Evolutionary conservation across 768 basidiomycete genomes (phyloP).

Genomic region (Termitomyces sp.): DNA sequence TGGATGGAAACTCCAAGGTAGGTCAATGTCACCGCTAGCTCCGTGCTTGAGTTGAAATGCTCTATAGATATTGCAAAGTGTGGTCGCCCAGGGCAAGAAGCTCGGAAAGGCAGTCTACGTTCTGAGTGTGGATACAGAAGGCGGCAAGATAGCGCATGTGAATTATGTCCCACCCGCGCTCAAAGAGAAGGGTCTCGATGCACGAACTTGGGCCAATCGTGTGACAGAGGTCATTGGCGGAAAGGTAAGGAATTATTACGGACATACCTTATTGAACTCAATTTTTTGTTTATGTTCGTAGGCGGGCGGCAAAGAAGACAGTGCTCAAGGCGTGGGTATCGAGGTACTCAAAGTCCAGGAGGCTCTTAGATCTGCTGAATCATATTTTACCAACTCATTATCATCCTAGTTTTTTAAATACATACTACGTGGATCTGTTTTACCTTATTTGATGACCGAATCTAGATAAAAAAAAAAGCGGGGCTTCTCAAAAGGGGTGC

Average conservation of each 20-base stretch:
- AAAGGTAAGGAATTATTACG: slow-evolving; percentile 50
- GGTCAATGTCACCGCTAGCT: not conserved
- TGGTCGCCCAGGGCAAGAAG: slow-evolving; percentile 75
- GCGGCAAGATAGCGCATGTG: slow-evolving; percentile 77
- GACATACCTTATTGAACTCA: not conserved
- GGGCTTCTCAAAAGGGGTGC: no score
- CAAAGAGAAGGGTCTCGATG: slow-evolving; percentile 69
- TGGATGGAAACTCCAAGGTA: slow-evolving; percentile 85
- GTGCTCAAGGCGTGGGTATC: slow-evolving; percentile 82
- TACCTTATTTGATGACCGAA: not conserved
- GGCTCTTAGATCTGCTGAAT: slow-evolving; percentile 54
- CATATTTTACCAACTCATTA: slow-evolving; percentile 23
- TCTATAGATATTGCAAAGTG: slow-evolving; percentile 62
- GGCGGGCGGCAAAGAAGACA: slow-evolving; percentile 95
- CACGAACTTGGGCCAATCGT: slow-evolving; percentile 80
- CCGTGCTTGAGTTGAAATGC: slow-evolving; percentile 1
- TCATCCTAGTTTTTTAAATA: not conserved
- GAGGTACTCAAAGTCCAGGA: slow-evolving; percentile 58
- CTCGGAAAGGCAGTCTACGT: slow-evolving; percentile 83
- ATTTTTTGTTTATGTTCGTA: slow-evolving; percentile 21
- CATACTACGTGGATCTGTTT: not conserved
- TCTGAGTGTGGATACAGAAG: slow-evolving; percentile 68
- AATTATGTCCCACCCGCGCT: slow-evolving; percentile 64
- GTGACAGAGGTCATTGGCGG: slow-evolving; percentile 82
- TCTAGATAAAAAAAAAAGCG: no score